Evolutionary conservation across 1,284 basidiomycete genomes (phyloP), one percentile per base, ranked within the genome.

Genomic region (Sparassis latifolia): DNA sequence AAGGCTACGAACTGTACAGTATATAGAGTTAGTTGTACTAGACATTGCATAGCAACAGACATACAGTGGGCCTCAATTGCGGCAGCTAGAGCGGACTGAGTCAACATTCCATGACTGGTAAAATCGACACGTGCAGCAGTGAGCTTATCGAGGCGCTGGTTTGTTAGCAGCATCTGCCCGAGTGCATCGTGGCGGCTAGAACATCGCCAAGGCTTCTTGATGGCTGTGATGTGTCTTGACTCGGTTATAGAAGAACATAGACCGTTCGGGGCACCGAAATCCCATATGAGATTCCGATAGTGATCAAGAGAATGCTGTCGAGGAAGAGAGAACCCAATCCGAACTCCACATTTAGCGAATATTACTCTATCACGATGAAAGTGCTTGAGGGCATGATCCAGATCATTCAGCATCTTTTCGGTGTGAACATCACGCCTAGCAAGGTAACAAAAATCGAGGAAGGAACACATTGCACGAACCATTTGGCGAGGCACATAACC

Each of bases 181-280:
- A 64, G 56, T 0, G 59, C 51, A 2, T 62, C 41, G 33, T 52
- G 48, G 2, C 50, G 48, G 28, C 48, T 65, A 0, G 59, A 61
- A 1, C 53, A 50, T 1, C 58, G 54, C 57, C 58, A 65, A 0
- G 62, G 62, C 30, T 58, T 43, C 49, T 64, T 64, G 47, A 62
- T 58, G 1, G 60, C 61, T 3, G 38, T 52, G 39, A 63, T 64
- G 40, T 64, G 62, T 42, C 55, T 58, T 2, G 55, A 49, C 48
- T 64, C 62, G 2, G 56, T 64, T 12, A 63, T 62, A 0, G 59
- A 63, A 1, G 61, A 55, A 42, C 58, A 62, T 2, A 64, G 55
- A 2, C 62, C 60, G 39, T 63, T 62, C 0, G 60, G 55, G 0
- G 61, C 48, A 7, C 56, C 63, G 48, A 59, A 64, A 0, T 30